Conservation (phyloP, 345 rosid genomes). For the Eucalyptus microcorys region DNA sequence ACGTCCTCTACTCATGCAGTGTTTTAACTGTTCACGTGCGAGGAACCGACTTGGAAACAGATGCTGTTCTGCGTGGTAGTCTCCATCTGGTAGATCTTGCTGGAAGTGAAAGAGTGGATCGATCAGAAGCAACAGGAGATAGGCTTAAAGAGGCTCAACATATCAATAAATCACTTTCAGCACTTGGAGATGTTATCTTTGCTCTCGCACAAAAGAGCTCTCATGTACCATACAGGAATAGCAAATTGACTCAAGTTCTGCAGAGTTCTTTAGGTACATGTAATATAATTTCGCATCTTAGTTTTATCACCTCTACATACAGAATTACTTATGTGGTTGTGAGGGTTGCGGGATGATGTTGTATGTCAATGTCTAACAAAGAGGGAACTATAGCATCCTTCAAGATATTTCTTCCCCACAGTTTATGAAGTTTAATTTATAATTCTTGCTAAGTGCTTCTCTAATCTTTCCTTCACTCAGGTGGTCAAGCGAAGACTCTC, state of each 20-base stretch:
- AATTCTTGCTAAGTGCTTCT: neutral
- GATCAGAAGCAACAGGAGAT: slow-evolving; percentile 96
- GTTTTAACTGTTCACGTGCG: slow-evolving; percentile 89
- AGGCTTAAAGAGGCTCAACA: slow-evolving; percentile 96
- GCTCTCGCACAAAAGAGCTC: slow-evolving; percentile 79
- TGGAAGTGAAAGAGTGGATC: slow-evolving; percentile 96
- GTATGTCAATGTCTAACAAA: neutral
- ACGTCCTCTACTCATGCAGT: slow-evolving; percentile 24
- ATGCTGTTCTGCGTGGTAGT: slow-evolving; percentile 68
- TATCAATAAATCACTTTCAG: slow-evolving; percentile 88
- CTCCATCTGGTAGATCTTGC: slow-evolving; percentile 95
- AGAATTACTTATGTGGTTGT: neutral
- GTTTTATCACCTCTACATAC: neutral
- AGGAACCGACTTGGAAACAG: slow-evolving; percentile 59
- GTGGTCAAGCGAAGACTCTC: slow-evolving; percentile 96
- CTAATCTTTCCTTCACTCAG: slow-evolving; percentile 17
- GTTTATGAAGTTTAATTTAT: neutral
- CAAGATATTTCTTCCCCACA: neutral
- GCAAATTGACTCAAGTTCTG: slow-evolving; percentile 96
- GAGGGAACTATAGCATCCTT: neutral
- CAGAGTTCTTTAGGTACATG: slow-evolving; percentile 86
- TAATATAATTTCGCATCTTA: neutral
- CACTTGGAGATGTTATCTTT: slow-evolving; percentile 93
- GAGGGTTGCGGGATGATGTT: neutral
- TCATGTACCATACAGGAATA: slow-evolving; percentile 92